A percentile compares a stretch with the other conserved stretches of the same genome.
Evolutionary conservation across 1,139 yeast species (phyloP).

Genomic region (Wickerhamiella infanticola): DNA sequence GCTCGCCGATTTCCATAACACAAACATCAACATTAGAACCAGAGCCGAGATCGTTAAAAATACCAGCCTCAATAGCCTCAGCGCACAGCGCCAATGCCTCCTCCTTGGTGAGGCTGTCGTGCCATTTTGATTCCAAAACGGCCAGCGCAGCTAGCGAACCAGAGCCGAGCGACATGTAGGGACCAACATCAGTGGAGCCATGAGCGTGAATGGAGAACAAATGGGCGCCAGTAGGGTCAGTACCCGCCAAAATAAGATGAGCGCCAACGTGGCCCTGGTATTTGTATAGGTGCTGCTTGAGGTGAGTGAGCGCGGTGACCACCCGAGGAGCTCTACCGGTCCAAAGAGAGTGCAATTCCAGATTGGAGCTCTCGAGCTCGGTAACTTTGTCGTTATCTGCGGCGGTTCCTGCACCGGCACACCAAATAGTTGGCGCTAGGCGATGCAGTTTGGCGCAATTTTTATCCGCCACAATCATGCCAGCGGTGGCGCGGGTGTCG

Average conservation of each 20-base stretch:
- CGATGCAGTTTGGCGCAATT: constrained; percentile 93
- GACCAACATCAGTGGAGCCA: constrained; percentile 93
- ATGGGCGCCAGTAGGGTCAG: constrained; percentile 92
- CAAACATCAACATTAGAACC: constrained; percentile 96
- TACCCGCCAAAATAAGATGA: constrained; percentile 90
- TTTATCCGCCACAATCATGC: constrained; percentile 92
- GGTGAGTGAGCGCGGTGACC: constrained; percentile 79
- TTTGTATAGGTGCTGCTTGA: constrained; percentile 88
- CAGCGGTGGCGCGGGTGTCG: constrained; percentile 95
- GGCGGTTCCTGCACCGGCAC: constrained; percentile 99
- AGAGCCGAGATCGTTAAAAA: constrained; percentile 97
- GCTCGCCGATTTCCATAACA: constrained; percentile 82
- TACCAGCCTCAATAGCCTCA: constrained; percentile 93
- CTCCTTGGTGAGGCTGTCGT: constrained; percentile 57
- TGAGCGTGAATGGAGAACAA: constrained; percentile 90
- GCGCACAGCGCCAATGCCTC: constrained; percentile 84
- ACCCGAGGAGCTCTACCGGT: constrained; percentile 84
- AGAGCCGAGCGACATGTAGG: constrained; percentile 81
- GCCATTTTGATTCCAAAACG: constrained; percentile 79
- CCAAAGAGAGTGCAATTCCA: constrained; percentile 75
- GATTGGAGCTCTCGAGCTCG: constrained; percentile 74
- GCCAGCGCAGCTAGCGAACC: constrained; percentile 99
- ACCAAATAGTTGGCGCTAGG: constrained; percentile 89
- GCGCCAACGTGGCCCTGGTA: constrained; percentile 98
- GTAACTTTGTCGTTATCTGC: constrained; percentile 99